Evolutionary conservation across 2,329 filamentous ascomycete genomes (phyloP).

Genomic region (Fusarium torulosum): DNA sequence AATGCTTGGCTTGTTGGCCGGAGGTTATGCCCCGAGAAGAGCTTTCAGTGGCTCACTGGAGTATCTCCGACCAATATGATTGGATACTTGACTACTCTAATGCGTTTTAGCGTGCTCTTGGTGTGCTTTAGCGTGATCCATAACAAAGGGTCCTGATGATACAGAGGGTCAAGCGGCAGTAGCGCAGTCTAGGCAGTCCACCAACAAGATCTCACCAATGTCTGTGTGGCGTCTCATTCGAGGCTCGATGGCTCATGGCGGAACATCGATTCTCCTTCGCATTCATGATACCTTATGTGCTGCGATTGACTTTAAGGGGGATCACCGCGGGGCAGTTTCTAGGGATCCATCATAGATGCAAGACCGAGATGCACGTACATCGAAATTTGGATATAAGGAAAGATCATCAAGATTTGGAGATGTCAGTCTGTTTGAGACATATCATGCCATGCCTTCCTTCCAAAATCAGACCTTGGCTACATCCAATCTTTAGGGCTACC

Average conservation of each 20-base stretch:
- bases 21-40: slow-evolving; percentile 36
- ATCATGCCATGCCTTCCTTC: neutral
- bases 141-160: slow-evolving; percentile 14
- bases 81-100: neutral
- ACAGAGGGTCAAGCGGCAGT: slow-evolving; percentile 28
- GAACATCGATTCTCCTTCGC: slow-evolving; percentile 15
- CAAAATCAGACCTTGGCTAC: neutral
- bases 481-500: neutral
- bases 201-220: slow-evolving; percentile 23
- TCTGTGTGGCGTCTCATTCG: slow-evolving; percentile 13
- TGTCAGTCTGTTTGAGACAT: neutral
- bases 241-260: neutral
- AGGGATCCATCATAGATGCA: neutral
- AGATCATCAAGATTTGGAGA: slow-evolving; percentile 1
- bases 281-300: slow-evolving; percentile 25
- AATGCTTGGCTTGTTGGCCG: slow-evolving; percentile 1
- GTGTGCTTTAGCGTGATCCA: slow-evolving; percentile 24
- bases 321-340: slow-evolving; percentile 20
- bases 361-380: slow-evolving; percentile 2
- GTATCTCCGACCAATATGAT: slow-evolving; percentile 2
- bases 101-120: slow-evolving; percentile 13
- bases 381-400: neutral
- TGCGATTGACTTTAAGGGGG: slow-evolving; percentile 30
- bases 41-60: neutral
- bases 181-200: slow-evolving; percentile 17